Evolutionary conservation across 768 basidiomycete species (phyloP), one percentile per base, ranked within the genome.

Genomic region (Boletus huronensis): DNA sequence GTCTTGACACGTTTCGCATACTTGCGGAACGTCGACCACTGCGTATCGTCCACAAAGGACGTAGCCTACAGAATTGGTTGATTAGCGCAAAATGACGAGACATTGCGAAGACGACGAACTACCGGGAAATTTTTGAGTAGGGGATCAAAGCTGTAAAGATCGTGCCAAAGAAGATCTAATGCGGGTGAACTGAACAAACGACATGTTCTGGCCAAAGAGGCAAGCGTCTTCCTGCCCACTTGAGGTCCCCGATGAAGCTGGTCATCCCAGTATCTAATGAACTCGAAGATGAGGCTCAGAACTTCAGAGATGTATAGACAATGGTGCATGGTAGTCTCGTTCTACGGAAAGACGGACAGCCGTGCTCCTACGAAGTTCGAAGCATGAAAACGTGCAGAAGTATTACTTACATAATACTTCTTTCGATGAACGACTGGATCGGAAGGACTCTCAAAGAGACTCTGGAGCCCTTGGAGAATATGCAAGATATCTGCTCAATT

Each of bases 251-350:
- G 28, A 16, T 32, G 23, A n/a, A 16, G 10, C 7, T 29, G 47
- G 10, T 43, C 45, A 19, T 58, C 57, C 13, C 16, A n/a, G 19
- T n/a, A 28, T 31, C 14, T 8, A 7, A 43, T 31, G 28, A 26
- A 50, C 9, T 53, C 11, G 31, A 61, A 48, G 52, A 53, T 38
- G 43, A 54, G 45, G n/a, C 0, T 3, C n/a, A 62, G 48, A 5
- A 61, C n/a, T n/a, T 61, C 60, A 23, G 51, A 46, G 36, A 62
- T 43, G 31, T 6, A 29, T 17, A 61, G 45, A 58, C 48, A 62
- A 21, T 36, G 45, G 29, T 62, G 92, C 14, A 76, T 97, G 29
- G 23, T 25, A 2, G 34, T 36, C 31, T 44, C 2, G 43, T 7
- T 29, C 26, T 29, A 19, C 2, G 28, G 28, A 23, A 32, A 36